Evolutionary conservation across 2,329 filamentous ascomycete species (phyloP).

Genomic region (Aspergillus udagawae): DNA sequence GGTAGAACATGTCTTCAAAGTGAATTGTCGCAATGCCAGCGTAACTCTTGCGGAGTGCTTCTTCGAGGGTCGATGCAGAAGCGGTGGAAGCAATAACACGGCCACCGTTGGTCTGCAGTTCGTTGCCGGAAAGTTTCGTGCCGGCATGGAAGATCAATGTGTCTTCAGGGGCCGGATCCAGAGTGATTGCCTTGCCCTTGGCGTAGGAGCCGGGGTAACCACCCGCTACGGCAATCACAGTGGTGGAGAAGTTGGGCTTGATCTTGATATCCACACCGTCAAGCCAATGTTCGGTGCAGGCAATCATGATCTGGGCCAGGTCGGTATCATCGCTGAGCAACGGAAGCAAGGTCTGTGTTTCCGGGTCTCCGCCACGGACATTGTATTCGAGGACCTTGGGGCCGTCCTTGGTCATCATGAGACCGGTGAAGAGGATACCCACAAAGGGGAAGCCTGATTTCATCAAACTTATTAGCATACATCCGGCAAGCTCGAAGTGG

Average conservation of each 20-base stretch:
- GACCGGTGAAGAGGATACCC: slow-evolving; percentile 54
- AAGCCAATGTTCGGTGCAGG: slow-evolving; percentile 72
- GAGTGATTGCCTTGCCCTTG: slow-evolving; percentile 65
- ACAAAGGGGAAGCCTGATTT: slow-evolving; percentile 39
- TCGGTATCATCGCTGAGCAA: slow-evolving; percentile 75
- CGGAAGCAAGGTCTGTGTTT: slow-evolving; percentile 81
- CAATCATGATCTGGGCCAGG: slow-evolving; percentile 82
- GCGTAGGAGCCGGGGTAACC: slow-evolving; percentile 85
- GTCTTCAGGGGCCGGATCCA: slow-evolving; percentile 52
- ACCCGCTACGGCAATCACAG: slow-evolving; percentile 87
- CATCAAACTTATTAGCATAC: neutral
- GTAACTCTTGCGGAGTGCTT: slow-evolving; percentile 86
- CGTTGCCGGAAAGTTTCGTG: slow-evolving; percentile 61
- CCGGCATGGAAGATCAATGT: slow-evolving; percentile 90
- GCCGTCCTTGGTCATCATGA: slow-evolving; percentile 82
- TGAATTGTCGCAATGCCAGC: slow-evolving; percentile 72
- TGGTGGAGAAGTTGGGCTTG: slow-evolving; percentile 70
- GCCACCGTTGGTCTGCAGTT: slow-evolving; percentile 75
- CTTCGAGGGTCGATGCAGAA: slow-evolving; percentile 68
- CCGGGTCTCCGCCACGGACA: slow-evolving; percentile 86
- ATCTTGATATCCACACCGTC: slow-evolving; percentile 66
- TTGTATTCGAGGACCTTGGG: slow-evolving; percentile 90
- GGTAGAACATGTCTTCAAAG: slow-evolving; percentile 86
- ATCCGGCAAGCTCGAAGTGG: slow-evolving; percentile 61
- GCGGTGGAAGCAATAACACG: slow-evolving; percentile 93